These are phyloP conservation scores for Claviceps pazoutovae DNA, from an alignment of 2,329 filamentous ascomycete species.

Conservation along the genomic window DNA sequence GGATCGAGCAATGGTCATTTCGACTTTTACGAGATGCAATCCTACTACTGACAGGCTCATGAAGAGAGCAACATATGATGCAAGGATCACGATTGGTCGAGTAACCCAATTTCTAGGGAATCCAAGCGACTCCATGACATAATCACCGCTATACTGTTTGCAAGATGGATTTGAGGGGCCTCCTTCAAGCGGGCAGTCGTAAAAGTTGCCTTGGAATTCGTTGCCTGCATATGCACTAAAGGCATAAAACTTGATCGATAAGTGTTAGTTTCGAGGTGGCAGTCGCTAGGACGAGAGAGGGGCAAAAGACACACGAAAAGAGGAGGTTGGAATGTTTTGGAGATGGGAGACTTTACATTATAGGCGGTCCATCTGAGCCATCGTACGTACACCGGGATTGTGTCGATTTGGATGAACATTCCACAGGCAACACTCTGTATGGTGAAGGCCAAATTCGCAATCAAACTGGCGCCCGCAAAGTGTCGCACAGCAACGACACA, in stretches of 20 bases:
- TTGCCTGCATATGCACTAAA: slow-evolving; percentile 60
- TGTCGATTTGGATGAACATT: slow-evolving; percentile 60
- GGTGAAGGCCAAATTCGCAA: slow-evolving; percentile 60
- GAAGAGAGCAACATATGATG: slow-evolving; percentile 51
- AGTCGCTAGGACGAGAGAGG: neutral
- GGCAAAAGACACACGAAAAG: neutral
- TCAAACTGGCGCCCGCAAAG: slow-evolving; percentile 57
- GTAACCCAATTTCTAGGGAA: slow-evolving; percentile 55
- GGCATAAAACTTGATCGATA: slow-evolving; percentile 43
- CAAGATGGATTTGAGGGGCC: slow-evolving; percentile 52
- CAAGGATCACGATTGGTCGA: slow-evolving; percentile 48
- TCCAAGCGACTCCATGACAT: slow-evolving; percentile 54
- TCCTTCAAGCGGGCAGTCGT: slow-evolving; percentile 53
- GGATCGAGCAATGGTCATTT: slow-evolving; percentile 55
- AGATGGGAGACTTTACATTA: slow-evolving; percentile 3
- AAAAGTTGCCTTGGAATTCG: slow-evolving; percentile 59
- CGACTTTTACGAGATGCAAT: slow-evolving; percentile 49
- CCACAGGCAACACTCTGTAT: slow-evolving; percentile 63
- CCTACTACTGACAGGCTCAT: slow-evolving; percentile 45
- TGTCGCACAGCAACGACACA: slow-evolving; percentile 51
- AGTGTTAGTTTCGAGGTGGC: slow-evolving; percentile 7
- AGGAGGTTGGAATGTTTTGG: neutral
- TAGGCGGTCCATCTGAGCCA: slow-evolving; percentile 53
- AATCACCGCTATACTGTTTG: slow-evolving; percentile 52
- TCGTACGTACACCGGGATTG: slow-evolving; percentile 62